Evolutionary conservation across 2,329 filamentous ascomycete species (phyloP).

Genomic region (Calonectria pauciramosa): DNA sequence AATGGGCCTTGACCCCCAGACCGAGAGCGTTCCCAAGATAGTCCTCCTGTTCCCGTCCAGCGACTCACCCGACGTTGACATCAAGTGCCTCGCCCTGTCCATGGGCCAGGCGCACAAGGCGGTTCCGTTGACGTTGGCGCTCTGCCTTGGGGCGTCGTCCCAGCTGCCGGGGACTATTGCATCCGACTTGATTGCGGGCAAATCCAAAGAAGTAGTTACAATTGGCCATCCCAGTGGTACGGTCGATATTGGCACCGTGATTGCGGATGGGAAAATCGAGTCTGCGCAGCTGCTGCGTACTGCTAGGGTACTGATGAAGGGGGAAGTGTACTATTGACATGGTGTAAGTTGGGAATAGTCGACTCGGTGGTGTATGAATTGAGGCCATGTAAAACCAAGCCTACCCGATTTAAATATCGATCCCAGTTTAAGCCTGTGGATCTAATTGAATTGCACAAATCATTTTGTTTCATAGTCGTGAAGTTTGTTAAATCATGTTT

Average conservation of each 20-base stretch:
- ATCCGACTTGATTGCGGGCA: conserved; percentile 45
- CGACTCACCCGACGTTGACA: conserved; percentile 48
- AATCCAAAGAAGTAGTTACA: conserved; percentile 48
- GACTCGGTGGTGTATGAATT: not conserved
- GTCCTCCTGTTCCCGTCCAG: conserved; percentile 58
- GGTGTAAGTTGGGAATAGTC: not conserved
- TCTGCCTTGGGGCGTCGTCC: conserved; percentile 65
- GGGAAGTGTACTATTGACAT: conserved; percentile 58
- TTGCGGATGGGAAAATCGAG: conserved; percentile 55
- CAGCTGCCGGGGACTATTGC: conserved; percentile 60
- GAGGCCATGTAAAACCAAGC: not conserved
- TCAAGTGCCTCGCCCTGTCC: conserved; percentile 64
- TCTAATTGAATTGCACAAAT: too few relatives aligned
- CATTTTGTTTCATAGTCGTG: too few relatives aligned
- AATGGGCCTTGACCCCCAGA: conserved; percentile 70
- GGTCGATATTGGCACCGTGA: conserved; percentile 60
- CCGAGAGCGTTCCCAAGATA: conserved; percentile 73
- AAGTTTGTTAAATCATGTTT: not conserved
- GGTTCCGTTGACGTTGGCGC: conserved; percentile 67
- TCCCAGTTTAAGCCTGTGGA: too few relatives aligned
- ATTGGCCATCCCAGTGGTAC: conserved; percentile 63
- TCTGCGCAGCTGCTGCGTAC: conserved; percentile 63
- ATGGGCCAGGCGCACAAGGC: conserved; percentile 70
- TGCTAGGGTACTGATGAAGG: conserved; percentile 64
- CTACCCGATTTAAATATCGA: not conserved